Evolutionary conservation across 2,329 filamentous ascomycete species (phyloP), one percentile per base, ranked within the genome.

Genomic region (Zalaria sp.): DNA sequence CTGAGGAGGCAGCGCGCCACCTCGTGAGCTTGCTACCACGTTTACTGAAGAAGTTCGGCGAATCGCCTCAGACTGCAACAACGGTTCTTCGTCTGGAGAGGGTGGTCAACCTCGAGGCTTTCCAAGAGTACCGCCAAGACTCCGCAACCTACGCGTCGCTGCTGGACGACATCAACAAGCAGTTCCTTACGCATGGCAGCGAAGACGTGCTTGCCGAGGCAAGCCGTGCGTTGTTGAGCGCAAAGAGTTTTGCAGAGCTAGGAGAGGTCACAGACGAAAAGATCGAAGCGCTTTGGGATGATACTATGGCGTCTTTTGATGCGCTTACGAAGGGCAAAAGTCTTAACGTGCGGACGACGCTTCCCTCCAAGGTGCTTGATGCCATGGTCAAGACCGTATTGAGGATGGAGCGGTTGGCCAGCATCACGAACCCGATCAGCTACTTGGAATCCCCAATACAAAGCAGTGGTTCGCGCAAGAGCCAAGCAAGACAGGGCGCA

Each of bases 101-200:
- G 55, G 77, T 84, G 34, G 76, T 98, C 25, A 84, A 94, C 50
- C 72, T 95, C 1, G 83, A 89, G 34, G 75, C 88, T 25, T 93
- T 96, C 56, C 81, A 88, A 56, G 84, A 93, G 54, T 68, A 96
- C 32, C 81, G 88, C 40, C 87, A 94, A 57, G 86, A 93, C 49
- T 77, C 85, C 1, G 79, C 81, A 2, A 81, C 79, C 2, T 93
- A 93, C 55, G 76, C 80, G 5, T 77, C 81, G 25, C 66, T 96
- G 27, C 68, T 98, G 1, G 87, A 94, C 51, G 88, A 95, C 53
- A 86, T 96, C 51, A 87, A 84, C 59, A 86, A 85, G 44, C 91
- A 98, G 53, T 96, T 98, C 63, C 79, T 83, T 52, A 79, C 86
- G n/a, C 91, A 98, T 56, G 83, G 84, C 35, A 85, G 93, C 53